phyloP scores from a whole-genome alignment of 495 filamentous ascomycete species.

The Neurospora cerealis region DNA sequence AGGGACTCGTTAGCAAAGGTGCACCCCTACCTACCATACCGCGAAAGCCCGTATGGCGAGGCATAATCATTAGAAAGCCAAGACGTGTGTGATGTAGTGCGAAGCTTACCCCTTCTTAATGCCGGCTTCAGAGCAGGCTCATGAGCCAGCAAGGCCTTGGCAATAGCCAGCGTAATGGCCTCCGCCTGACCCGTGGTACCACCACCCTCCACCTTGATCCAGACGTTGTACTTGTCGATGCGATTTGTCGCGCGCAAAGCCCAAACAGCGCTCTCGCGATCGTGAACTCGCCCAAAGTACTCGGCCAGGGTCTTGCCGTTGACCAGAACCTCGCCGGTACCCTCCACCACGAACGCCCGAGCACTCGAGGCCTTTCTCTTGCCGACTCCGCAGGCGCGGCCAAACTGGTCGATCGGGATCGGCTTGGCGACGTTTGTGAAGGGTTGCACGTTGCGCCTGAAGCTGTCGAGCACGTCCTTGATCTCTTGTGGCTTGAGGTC shows the following conservation, averaged over 20 bases:
- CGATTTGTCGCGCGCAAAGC: slow-evolving; percentile 71
- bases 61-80: background rate
- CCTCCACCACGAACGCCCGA: slow-evolving; percentile 79
- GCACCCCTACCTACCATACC: background rate
- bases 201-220: slow-evolving; percentile 71
- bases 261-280: slow-evolving; percentile 92
- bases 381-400: slow-evolving; percentile 67
- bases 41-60: background rate
- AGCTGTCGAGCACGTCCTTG: slow-evolving; percentile 48
- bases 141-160: slow-evolving; percentile 77
- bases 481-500: slow-evolving; percentile 63
- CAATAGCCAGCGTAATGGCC: slow-evolving; percentile 85
- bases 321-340: slow-evolving; percentile 76
- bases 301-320: slow-evolving; percentile 77
- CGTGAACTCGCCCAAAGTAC: slow-evolving; percentile 78
- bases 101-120: slow-evolving; percentile 71
- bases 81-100: background rate
- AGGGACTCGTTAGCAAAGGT: background rate
- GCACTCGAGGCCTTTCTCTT: slow-evolving; percentile 79
- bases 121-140: slow-evolving; percentile 84
- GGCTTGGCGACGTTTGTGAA: slow-evolving; percentile 49
- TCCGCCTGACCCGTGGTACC: slow-evolving; percentile 94
- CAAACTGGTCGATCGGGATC: slow-evolving; percentile 55
- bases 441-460: slow-evolving; percentile 66
- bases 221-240: slow-evolving; percentile 95